A percentile compares a stretch with the other conserved stretches of the same genome.
These are phyloP conservation scores for Eurotiales sp. DNA, from an alignment of 2,329 filamentous ascomycete species.

Conservation along the genomic window DNA sequence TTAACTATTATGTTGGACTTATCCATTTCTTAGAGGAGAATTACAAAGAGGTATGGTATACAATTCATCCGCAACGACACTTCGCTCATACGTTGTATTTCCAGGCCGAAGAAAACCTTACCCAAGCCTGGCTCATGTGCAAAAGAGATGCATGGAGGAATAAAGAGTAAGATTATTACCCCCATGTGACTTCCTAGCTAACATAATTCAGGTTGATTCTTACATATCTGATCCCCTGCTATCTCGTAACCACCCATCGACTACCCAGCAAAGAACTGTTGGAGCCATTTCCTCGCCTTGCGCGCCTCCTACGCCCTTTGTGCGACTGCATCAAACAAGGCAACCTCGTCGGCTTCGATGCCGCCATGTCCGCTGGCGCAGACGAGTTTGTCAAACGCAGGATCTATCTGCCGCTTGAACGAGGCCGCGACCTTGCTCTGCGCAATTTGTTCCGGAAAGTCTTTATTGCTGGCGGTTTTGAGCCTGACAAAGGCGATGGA, in stretches of 20 bases:
- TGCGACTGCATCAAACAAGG: constrained; percentile 75
- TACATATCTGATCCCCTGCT: constrained; percentile 91
- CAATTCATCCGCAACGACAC: too few species aligned
- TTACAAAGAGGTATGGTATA: constrained; percentile 72
- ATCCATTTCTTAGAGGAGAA: constrained; percentile 94
- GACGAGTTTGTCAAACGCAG: constrained; percentile 89
- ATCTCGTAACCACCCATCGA: constrained; percentile 80
- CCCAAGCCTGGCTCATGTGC: constrained; percentile 77
- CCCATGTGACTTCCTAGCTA: constrained; percentile 17
- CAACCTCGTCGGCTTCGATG: constrained; percentile 78
- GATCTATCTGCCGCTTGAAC: constrained; percentile 91
- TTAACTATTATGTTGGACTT: constrained; percentile 93
- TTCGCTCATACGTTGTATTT: too few species aligned
- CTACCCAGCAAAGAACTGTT: constrained; percentile 72
- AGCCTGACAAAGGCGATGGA: constrained; percentile 67
- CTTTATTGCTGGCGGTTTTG: constrained; percentile 78
- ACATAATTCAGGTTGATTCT: constrained; percentile 64
- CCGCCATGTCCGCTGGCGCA: constrained; percentile 74
- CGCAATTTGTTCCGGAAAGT: constrained; percentile 91
- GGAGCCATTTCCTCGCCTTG: constrained; percentile 69
- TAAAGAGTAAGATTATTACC: constrained; percentile 62
- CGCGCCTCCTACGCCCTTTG: constrained; percentile 74
- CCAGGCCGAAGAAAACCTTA: constrained; percentile 75
- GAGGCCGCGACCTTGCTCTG: constrained; percentile 84
- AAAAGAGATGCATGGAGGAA: constrained; percentile 70